These are phyloP conservation scores for Fusarium oxysporum DNA, from an alignment of 2,329 filamentous ascomycete genomes.

Conservation along the genomic window DNA sequence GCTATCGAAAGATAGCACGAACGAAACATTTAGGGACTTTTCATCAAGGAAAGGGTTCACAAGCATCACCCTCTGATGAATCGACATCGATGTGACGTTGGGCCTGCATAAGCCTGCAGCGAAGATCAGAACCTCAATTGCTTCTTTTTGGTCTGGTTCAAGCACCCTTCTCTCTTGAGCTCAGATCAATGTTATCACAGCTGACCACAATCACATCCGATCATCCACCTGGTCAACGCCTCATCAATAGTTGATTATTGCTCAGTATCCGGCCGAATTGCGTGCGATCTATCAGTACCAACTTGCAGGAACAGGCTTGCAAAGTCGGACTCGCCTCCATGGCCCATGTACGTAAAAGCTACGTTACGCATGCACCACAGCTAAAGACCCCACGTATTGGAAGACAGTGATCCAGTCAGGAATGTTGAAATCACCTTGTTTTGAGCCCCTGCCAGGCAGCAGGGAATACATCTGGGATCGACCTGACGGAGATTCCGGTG, in stretches of 20 bases:
- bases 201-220: constrained; percentile 5
- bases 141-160: background rate
- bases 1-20: background rate
- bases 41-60: background rate
- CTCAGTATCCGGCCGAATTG: constrained; percentile 9
- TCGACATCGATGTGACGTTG: constrained; percentile 3
- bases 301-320: constrained; percentile 1
- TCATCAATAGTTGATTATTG: constrained; percentile 7
- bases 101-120: background rate
- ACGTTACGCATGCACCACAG: constrained; percentile 12
- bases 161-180: background rate
- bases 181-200: background rate
- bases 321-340: constrained; percentile 9
- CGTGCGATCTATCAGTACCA: constrained; percentile 22
- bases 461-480: constrained; percentile 28
- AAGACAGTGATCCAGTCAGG: constrained; percentile 34
- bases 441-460: constrained; percentile 18
- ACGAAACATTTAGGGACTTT: background rate
- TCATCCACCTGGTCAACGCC: background rate
- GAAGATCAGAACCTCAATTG: constrained; percentile 1
- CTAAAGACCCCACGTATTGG: constrained; percentile 25
- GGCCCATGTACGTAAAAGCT: constrained; percentile 18
- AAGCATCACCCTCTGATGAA: background rate
- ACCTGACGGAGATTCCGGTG: constrained; percentile 24
- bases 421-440: constrained; percentile 1